Evolutionary conservation across 2,329 filamentous ascomycete genomes (phyloP), one percentile per base, ranked within the genome.

Genomic region (Exophiala viscosa): DNA sequence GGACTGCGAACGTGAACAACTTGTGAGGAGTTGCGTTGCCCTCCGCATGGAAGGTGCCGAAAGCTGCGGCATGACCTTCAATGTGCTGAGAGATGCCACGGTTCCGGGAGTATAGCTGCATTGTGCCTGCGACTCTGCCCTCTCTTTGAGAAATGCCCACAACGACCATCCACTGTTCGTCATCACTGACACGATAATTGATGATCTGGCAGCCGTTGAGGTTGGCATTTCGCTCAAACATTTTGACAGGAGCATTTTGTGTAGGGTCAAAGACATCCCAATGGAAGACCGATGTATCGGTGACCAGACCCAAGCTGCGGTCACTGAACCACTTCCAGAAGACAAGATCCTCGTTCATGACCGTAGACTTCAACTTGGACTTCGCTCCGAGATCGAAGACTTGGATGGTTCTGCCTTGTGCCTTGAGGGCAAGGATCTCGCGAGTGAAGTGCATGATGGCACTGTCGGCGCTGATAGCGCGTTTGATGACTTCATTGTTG

Each of bases 241-340:
- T 78, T 79, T 99, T 96, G 61, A 89, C 82, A 2, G 91, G 90
- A 58, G 84, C 79, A 53, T 85, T 79, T 70, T 95, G 89, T 59
- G 82, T 80, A 46, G 86, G 77, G 68, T 96, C 91, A 69, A 92
- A 92, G 61, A 99, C 89, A 69, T 99, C 90, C 93, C 93, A 99
- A 76, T 99, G 93, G 73, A 90, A 97, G 59, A 99, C 89, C 36
- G 88, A 85, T 59, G 82, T 87, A 54, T 95, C 90, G 60, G 92
- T 97, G 60, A 99, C 88, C 65, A 99, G 78, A 58, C 92, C 93
- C 55, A 99, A 76, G 57, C 86, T 88, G 54, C 81, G 87, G 65
- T 96, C 89, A 73, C 85, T 96, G 74, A 95, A 90, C 93, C 93
- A 99, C 76, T 96, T 96, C 95, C 93, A 99, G 80, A 95, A 99